phyloP scores from a whole-genome alignment of 139 green algal species.

The Trebouxia sp. region DNA sequence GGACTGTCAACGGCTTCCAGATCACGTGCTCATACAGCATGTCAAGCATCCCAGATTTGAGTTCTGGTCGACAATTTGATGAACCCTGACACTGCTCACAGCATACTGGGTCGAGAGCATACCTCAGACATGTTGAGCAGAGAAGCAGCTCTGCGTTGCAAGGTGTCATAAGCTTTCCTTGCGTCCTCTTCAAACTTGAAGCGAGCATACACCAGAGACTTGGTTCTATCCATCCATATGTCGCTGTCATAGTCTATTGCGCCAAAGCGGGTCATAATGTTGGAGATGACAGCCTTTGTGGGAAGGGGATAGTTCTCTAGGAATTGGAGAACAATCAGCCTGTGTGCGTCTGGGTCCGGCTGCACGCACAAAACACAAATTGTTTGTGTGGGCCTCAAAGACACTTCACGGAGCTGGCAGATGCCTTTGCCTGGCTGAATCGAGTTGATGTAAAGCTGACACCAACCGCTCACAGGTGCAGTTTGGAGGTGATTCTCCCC shows the following conservation, averaged over 20 bases:
- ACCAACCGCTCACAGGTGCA: too few relatives aligned
- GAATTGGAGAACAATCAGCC: neutral
- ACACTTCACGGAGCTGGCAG: too few relatives aligned
- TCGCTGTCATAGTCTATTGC: neutral
- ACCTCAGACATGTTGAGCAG: neutral
- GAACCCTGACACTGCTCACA: too few relatives aligned
- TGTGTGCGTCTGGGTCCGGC: neutral
- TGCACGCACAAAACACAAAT: neutral
- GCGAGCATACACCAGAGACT: neutral
- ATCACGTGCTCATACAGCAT: too few relatives aligned
- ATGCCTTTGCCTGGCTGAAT: too few relatives aligned
- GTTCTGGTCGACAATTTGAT: too few relatives aligned
- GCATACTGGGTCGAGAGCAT: too few relatives aligned
- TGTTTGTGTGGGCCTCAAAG: too few relatives aligned
- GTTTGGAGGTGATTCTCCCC: too few relatives aligned
- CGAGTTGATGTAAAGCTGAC: too few relatives aligned
- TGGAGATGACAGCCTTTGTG: neutral
- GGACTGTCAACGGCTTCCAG: too few relatives aligned
- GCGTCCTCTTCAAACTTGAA: conserved; percentile 1
- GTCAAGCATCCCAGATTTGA: too few relatives aligned
- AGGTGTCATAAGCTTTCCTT: neutral
- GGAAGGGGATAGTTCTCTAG: neutral
- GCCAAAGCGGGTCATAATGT: neutral
- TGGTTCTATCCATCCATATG: neutral
- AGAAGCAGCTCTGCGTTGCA: neutral